Conservation (phyloP, 192 early-diverging fungal species). For the Backusella sp. region DNA sequence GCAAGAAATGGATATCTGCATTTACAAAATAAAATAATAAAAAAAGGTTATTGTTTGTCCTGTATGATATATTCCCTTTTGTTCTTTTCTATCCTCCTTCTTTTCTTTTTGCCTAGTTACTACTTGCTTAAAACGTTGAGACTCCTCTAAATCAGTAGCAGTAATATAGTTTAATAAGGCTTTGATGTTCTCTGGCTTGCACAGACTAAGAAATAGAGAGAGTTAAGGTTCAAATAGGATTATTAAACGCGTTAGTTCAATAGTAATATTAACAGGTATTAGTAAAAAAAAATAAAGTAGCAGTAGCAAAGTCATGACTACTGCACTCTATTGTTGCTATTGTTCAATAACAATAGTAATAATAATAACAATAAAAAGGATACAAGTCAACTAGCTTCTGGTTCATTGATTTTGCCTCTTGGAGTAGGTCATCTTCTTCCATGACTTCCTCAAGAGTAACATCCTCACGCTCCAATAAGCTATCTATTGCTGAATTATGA, state of each 20-base stretch:
- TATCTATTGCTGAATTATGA: conserved; percentile 89
- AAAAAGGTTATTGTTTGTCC: neutral
- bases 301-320: neutral
- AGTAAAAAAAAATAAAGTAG: neutral
- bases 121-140: conserved; percentile 73
- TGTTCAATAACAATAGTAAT: neutral
- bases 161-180: conserved; percentile 84
- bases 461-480: conserved; percentile 88
- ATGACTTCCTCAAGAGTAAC: conserved; percentile 88
- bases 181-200: conserved; percentile 69
- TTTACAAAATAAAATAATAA: neutral
- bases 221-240: neutral
- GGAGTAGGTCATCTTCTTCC: conserved; percentile 90
- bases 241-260: neutral
- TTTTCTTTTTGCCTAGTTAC: conserved; percentile 2
- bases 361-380: conserved; percentile 18
- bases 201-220: conserved; percentile 52
- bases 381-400: conserved; percentile 87
- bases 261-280: neutral
- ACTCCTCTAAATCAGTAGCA: conserved; percentile 80
- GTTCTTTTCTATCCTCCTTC: neutral
- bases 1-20: conserved; percentile 81
- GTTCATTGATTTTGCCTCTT: conserved; percentile 94
- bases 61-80: neutral
- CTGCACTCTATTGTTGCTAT: neutral